Conservation (phyloP, 768 basidiomycete genomes). For the Fomitopsis serialis region DNA sequence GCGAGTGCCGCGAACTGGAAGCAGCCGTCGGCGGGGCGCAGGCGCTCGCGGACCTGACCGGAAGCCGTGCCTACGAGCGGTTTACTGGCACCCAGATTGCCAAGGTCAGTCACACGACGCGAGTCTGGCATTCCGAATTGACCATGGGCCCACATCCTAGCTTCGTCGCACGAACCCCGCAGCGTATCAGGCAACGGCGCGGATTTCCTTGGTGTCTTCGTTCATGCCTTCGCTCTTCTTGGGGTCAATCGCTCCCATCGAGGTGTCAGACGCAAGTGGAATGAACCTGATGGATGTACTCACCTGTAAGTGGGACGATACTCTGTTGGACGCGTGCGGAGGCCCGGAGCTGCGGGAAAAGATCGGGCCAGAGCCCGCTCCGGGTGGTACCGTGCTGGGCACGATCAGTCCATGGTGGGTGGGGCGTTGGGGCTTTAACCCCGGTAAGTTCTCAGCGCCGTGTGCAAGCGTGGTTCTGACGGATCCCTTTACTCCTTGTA, state of each 20-base stretch:
- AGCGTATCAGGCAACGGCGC: constrained; percentile 52
- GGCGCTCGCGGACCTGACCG: constrained; percentile 67
- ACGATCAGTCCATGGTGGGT: constrained; percentile 67
- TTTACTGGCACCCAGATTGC: constrained; percentile 87
- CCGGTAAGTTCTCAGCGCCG: constrained; percentile 35
- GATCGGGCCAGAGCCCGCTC: constrained; percentile 72
- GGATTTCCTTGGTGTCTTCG: constrained; percentile 77
- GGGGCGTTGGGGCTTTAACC: constrained; percentile 66
- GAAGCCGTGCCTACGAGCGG: constrained; percentile 80
- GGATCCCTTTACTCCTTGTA: constrained; percentile 15
- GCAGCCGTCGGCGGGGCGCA: constrained; percentile 64
- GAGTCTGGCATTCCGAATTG: constrained; percentile 5
- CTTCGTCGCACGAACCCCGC: constrained; percentile 49
- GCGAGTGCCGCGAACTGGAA: constrained; percentile 68
- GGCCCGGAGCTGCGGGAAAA: constrained; percentile 62
- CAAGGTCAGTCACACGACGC: constrained; percentile 39
- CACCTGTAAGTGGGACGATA: constrained; percentile 68
- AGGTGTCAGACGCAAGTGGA: constrained; percentile 85
- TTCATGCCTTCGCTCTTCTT: constrained; percentile 83
- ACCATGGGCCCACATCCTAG: constrained; percentile 28
- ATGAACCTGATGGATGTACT: constrained; percentile 86
- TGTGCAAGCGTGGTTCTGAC: not conserved
- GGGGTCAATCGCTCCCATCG: constrained; percentile 71
- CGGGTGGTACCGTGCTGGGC: constrained; percentile 64
- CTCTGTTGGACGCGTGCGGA: constrained; percentile 61